Base-by-base conservation (phyloP, 2,329 filamentous ascomycete species). In the Monosporascus sp. region DNA sequence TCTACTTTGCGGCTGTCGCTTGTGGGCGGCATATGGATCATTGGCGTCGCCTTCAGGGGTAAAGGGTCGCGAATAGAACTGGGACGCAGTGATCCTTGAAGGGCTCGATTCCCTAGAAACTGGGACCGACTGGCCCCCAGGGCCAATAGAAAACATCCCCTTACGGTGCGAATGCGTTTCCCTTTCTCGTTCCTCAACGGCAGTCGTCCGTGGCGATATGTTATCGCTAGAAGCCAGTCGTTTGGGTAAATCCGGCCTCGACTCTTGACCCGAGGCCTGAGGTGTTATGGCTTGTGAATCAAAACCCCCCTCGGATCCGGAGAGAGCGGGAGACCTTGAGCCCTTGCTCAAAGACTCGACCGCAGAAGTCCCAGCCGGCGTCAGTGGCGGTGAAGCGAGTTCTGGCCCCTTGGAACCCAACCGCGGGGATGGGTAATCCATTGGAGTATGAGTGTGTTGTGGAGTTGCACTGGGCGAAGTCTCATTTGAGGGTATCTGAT, bases 361-460 rank as follows among this genome's bases (percentile, higher is more conserved):
- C 37, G 71, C 72, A 20, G 74, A 74, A 44, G 90, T 93, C 50
- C 86, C 91, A 51, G 90, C 86, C 18, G 93, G 93, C 14, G 92
- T 97, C 50, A 97, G 79, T 43, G 91, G 91, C 60, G 93, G 93
- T 11, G 92, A 96, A 62, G 93, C 88, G 73, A 95, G 82, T 53
- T 87, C 82, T 54, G 86, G 83, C 45, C 81, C 75, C 56, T 81
- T 80, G 55, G 89, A 87, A 58, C 86, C 88, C 41, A 83, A 75
- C 66, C 79, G 80, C 31, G 87, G 85, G 53, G 87, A 91, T 56
- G 81, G 79, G 61, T 79, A 81, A 54, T 76, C 77, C 50, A 85
- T 85, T 58, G 87, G 85, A 57, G 73, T 83, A 50, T 84, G 86
- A 51, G 85, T 87, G 41, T 82, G 77, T 53, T 85, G 77, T 55